Evolutionary conservation across 2,329 filamentous ascomycete genomes (phyloP), one percentile per base, ranked within the genome.

Genomic region (Cladosporium velox): DNA sequence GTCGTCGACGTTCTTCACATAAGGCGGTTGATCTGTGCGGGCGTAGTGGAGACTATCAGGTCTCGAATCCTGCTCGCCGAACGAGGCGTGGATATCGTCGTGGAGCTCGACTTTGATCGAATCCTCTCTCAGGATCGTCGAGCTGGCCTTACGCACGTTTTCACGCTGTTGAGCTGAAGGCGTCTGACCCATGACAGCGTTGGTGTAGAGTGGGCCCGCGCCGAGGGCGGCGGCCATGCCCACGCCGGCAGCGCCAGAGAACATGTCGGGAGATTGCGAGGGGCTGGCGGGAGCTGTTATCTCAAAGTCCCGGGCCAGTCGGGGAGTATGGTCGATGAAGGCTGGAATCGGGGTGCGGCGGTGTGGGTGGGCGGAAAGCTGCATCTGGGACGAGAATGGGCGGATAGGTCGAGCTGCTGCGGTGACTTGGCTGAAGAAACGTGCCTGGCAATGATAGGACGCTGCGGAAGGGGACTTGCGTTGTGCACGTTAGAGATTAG

Each of bases 291-390:
- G 44, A 60, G 67, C 59, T 66, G 69, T 72, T 70, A 75, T 70
- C 67, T 75, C 73, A 68, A 71, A 72, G 26, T 64, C 62, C 62
- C 73, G 52, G 28, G 28, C 28, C 15, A 55, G 52, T 30, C 52
- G 72, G 41, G 75, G 77, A 58, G 74, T 77, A 68, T 77, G 75
- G 67, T 78, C 75, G 70, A 72, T 66, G 68, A 77, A 77, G 65
- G 67, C 63, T 60, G 68, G 72, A 59, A 69, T 64, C 67, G 70
- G 69, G 59, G 68, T 69, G 64, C 73, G 73, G 66, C 70, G 72
- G 65, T 72, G 69, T 67, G 67, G 67, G 58, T 69, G 69, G 12
- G 59, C 76, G 75, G 76, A 70, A 68, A 72, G 69, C 69, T 77
- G 76, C 76, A 77, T 76, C 65, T 70, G 67, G 67, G 68, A 75